Evolutionary conservation across 768 basidiomycete species (phyloP).

Genomic region (Tricholoma bakamatsutake): DNA sequence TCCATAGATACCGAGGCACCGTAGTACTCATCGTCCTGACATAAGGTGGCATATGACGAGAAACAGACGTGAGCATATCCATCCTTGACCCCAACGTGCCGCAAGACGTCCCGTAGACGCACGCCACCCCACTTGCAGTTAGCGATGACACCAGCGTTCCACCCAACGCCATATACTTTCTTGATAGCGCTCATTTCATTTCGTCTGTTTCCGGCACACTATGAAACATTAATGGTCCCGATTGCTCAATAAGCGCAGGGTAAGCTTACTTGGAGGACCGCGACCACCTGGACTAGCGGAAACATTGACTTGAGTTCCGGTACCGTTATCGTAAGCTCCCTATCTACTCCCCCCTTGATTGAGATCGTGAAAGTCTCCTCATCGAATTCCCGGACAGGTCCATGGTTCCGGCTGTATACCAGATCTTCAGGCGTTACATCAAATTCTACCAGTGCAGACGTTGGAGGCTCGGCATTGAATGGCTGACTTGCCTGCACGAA

Average conservation of each 20-base stretch:
- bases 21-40: slow-evolving; percentile 57
- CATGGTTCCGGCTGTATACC: slow-evolving; percentile 72
- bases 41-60: slow-evolving; percentile 51
- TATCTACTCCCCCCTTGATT: slow-evolving; percentile 29
- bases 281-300: slow-evolving; percentile 36
- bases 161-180: slow-evolving; percentile 53
- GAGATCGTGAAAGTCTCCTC: slow-evolving; percentile 36
- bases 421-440: slow-evolving; percentile 55
- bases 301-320: slow-evolving; percentile 35
- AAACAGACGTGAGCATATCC: slow-evolving; percentile 51
- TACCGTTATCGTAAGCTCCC: slow-evolving; percentile 29
- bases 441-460: slow-evolving; percentile 50
- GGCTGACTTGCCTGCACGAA: slow-evolving; percentile 42
- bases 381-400: slow-evolving; percentile 48
- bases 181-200: slow-evolving; percentile 58
- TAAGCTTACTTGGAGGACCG: slow-evolving; percentile 47
- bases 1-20: slow-evolving; percentile 57
- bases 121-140: slow-evolving; percentile 67
- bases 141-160: slow-evolving; percentile 65
- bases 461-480: slow-evolving; percentile 66
- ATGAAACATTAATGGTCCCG: slow-evolving; percentile 1
- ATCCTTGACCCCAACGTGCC: slow-evolving; percentile 31
- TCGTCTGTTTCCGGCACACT: slow-evolving; percentile 66
- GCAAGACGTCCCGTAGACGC: slow-evolving; percentile 50
- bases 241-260: background rate